A percentile compares a stretch with the other conserved stretches of the same genome.
Conservation (phyloP, 768 basidiomycete species). For the Steccherinum ochraceum region DNA sequence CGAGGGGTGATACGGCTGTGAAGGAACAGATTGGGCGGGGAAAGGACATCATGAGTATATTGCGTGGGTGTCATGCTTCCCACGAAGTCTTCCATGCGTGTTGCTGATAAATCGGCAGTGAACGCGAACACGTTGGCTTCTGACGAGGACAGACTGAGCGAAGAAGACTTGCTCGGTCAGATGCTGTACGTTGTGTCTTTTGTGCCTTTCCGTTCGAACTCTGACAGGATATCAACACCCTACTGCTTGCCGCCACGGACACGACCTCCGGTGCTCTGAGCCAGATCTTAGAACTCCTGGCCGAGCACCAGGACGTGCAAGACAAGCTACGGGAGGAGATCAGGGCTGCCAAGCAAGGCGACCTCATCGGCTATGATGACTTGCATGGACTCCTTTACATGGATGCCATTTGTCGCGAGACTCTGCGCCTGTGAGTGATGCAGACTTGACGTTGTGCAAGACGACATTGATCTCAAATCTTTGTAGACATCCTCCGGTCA, state of each 20-base stretch:
- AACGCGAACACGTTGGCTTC: constrained; percentile 6
- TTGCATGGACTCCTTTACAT: constrained; percentile 7
- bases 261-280: constrained; percentile 9
- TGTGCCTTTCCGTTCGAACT: neutral
- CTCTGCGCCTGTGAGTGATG: constrained; percentile 6
- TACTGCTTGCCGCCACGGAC: constrained; percentile 10
- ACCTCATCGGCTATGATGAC: constrained; percentile 8
- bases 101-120: constrained; percentile 5
- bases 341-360: neutral
- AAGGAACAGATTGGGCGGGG: constrained; percentile 25
- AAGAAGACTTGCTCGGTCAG: constrained; percentile 10
- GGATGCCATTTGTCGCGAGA: constrained; percentile 9
- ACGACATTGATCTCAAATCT: neutral
- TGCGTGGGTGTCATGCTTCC: constrained; percentile 27
- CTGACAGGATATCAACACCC: neutral
- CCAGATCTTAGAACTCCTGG: constrained; percentile 5
- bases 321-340: constrained; percentile 8
- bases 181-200: constrained; percentile 6
- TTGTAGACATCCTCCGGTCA: constrained; percentile 9
- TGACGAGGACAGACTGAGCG: constrained; percentile 7
- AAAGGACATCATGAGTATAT: constrained; percentile 40
- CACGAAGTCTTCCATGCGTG: neutral
- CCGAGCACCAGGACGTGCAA: constrained; percentile 6
- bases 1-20: constrained; percentile 25
- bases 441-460: neutral